Evolutionary conservation across 2,329 filamentous ascomycete species (phyloP), one percentile per base, ranked within the genome.

Genomic region (Penicillium palitans): DNA sequence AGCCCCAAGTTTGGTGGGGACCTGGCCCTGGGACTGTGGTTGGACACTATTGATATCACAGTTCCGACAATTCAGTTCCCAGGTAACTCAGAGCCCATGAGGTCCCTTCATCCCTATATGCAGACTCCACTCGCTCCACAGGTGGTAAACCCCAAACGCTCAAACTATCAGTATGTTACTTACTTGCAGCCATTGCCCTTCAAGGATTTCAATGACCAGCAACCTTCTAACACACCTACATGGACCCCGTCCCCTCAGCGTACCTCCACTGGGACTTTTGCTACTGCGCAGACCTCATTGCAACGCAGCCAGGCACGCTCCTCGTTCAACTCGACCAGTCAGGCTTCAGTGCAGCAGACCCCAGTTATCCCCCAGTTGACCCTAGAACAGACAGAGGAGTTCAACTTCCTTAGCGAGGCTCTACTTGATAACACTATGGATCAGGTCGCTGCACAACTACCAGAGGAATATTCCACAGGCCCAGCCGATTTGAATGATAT

Each of bases 111-210:
- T 29, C 50, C 35, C 24, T 48, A 54, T n/a, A 21, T 51, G 46
- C 5, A 33, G 4, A 33, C 29, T 15, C 8, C 17, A n/a, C 39
- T 50, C n/a, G 6, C 39, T 1, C 27, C 46, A 27, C 42, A 41
- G 55, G 10, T 1, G 6, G 27, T 19, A 31, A 21, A 54, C 13
- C 19, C 6, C 10, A 21, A 12, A 9, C 42, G 55, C 21, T 54
- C 55, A 24, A 58, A 58, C 24, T 58, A 58, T 29, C 55, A 58
- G 24, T 58, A 58, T 24, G 50, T 48, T 12, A 58, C 42, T 33
- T 58, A 54, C 42, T 33, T 58, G 35, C 55, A 58, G 50, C 55
- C 55, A 10, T 45, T 54, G 10, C 55, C 55, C 9, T 58, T 58
- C 7, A 19, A 35, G 10, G 15, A 35, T 10, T 54, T 42, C 17